Evolutionary conservation across 148 eudicot species (phyloP).

Genomic region (Vaccinium myrtillus): DNA sequence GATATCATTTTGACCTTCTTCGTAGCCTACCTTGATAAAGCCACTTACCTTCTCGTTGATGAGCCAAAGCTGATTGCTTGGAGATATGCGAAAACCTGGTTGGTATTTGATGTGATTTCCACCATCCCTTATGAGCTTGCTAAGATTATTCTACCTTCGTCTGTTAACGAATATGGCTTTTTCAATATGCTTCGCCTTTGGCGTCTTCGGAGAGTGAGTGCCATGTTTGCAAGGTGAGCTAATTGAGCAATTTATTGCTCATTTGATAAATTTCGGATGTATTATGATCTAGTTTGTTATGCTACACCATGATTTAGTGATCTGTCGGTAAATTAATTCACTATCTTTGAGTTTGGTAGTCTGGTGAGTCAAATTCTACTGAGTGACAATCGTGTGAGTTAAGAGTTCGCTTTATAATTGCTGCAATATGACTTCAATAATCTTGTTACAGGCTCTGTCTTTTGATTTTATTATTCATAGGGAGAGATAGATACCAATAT

Average conservation of each 20-base stretch:
- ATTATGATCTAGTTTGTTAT: not conserved
- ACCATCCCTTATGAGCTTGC: slow-evolving; percentile 69
- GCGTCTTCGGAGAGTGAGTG: slow-evolving; percentile 82
- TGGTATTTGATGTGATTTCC: slow-evolving; percentile 67
- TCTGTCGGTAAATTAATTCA: not conserved
- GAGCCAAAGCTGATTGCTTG: slow-evolving; percentile 54
- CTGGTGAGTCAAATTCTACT: not conserved
- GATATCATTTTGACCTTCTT: slow-evolving; percentile 41
- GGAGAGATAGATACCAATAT: not conserved
- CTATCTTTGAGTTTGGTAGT: not conserved
- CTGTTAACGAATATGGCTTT: slow-evolving; percentile 47
- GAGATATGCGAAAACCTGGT: slow-evolving; percentile 58
- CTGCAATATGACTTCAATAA: not conserved
- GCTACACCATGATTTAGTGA: not conserved
- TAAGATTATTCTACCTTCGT: slow-evolving; percentile 35
- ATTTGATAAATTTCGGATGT: not conserved
- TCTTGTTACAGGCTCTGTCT: not conserved
- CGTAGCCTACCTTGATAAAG: slow-evolving; percentile 68
- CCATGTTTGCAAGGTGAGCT: slow-evolving; percentile 69
- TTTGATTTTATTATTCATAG: not conserved
- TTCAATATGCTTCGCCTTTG: slow-evolving; percentile 83
- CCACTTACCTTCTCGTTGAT: slow-evolving; percentile 67
- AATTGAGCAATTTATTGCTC: not conserved
- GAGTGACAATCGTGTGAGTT: no score
- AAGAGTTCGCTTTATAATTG: not conserved